phyloP scores from a whole-genome alignment of 352 stramenopile species.

The Phytophthora meadii region DNA sequence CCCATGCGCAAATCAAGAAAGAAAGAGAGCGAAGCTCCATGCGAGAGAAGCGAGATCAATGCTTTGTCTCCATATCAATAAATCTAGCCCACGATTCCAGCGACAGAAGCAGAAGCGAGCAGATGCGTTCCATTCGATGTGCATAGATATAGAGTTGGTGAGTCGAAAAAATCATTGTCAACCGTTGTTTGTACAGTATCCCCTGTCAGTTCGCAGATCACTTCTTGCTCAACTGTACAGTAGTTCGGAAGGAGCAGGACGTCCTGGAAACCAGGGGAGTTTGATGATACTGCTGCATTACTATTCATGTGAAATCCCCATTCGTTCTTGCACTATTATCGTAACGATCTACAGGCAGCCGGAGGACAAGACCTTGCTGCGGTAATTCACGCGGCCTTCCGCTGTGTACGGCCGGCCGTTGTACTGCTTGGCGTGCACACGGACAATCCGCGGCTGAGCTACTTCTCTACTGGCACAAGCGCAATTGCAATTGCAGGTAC shows the following conservation, averaged over 20 bases:
- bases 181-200: background rate
- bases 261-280: no score
- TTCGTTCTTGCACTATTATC: constrained; percentile 1
- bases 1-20: constrained; percentile 23
- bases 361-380: constrained; percentile 59
- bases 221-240: no score
- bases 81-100: constrained; percentile 37
- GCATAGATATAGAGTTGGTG: constrained; percentile 14
- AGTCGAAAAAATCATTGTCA: constrained; percentile 17
- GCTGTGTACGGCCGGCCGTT: constrained; percentile 60
- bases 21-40: constrained; percentile 29
- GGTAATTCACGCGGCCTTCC: constrained; percentile 45
- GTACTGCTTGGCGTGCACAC: constrained; percentile 71
- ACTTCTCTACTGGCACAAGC: constrained; percentile 18
- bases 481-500: constrained; percentile 9
- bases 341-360: constrained; percentile 34
- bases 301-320: constrained; percentile 8
- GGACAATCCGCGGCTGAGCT: constrained; percentile 48
- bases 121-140: constrained; percentile 19
- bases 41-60: constrained; percentile 24
- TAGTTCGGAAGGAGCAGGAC: no score
- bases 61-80: constrained; percentile 40
- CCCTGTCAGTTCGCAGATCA: no score
- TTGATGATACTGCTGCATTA: constrained; percentile 7
- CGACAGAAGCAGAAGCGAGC: constrained; percentile 31